Conservation (phyloP, 2,329 filamentous ascomycete genomes). For the Fusarium sulawesiense region DNA sequence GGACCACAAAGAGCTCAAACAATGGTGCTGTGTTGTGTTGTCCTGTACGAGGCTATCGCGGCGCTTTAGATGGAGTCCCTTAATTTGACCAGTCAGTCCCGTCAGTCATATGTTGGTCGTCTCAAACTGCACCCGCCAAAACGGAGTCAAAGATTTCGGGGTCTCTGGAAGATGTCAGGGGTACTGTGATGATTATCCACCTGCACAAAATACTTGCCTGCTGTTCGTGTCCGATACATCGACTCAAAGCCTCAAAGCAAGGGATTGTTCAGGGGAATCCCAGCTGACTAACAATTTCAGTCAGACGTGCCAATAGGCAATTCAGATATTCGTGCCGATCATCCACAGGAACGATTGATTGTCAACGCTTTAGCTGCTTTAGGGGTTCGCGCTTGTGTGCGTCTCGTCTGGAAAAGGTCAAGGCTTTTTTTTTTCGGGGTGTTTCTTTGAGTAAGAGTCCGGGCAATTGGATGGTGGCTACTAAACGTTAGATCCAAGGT, state of each 20-base stretch:
- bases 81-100: constrained; percentile 25
- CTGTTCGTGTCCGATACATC: constrained; percentile 15
- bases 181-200: constrained; percentile 10
- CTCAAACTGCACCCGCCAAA: constrained; percentile 15
- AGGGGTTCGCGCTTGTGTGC: constrained; percentile 29
- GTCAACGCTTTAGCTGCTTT: constrained; percentile 38
- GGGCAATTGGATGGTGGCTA: constrained; percentile 16
- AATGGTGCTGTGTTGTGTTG: constrained; percentile 37
- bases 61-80: constrained; percentile 32
- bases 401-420: constrained; percentile 33
- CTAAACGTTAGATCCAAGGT: constrained; percentile 5
- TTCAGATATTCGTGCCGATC: constrained; percentile 31
- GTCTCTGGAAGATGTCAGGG: constrained; percentile 32
- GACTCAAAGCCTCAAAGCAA: constrained; percentile 28
- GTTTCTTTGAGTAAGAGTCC: constrained; percentile 23
- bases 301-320: constrained; percentile 26
- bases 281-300: constrained; percentile 22
- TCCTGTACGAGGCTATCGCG: constrained; percentile 21
- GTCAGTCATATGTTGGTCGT: constrained; percentile 23
- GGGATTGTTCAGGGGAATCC: constrained; percentile 32
- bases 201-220: constrained; percentile 37
- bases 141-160: constrained; percentile 32
- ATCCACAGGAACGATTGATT: constrained; percentile 42
- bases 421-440: constrained; percentile 24
- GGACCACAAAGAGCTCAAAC: constrained; percentile 29